Base-by-base conservation (phyloP, 2,329 filamentous ascomycete species). In the Aureobasidium melanogenum region DNA sequence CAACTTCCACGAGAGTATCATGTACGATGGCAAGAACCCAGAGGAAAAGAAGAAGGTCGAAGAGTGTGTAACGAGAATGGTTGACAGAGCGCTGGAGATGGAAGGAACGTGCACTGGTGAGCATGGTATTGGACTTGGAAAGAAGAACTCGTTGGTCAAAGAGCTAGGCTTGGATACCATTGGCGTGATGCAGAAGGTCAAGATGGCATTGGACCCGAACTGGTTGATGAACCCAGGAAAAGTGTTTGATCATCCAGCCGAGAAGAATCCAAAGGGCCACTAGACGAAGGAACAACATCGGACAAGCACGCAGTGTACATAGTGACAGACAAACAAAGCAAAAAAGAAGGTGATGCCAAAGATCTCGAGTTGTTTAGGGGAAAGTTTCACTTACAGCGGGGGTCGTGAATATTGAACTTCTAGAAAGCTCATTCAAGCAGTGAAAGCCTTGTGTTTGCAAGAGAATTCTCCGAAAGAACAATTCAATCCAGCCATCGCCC, bases 221-320 rank as follows among this genome's bases (percentile, higher is more conserved):
- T 95, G 91, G 89, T 84, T 96, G 61, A 84, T 96, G 83, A 96
- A 96, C 67, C 91, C 91, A 0, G 91, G 91, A 1, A 96, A 96
- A 77, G 93, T 96, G 65, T 91, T 96, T 74, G 88, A 95, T 39
- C 61, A 57, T 46, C 61, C 61, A n/a, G 61, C 59, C 14, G 30
- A 61, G 28, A 30, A 26, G 3, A 38, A 54, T 32, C 59, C 59
- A 3, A 52, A 47, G n/a, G 59, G 59, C 5, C 24, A 26, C 0
- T 36, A 36, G 48, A 38, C 3, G 14, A 17, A 17, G 15, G 32
- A 10, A 26, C n/a, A 34, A 24, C 12, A 26, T 44, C 32, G 44
- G 17, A 30, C 26, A 30, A 47, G 44, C 1, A 44, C 2, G 6
- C 1, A 14, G 1, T 26, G 22, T 26, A 44, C 41, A 44, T 26